Evolutionary conservation across 2,329 filamentous ascomycete genomes (phyloP).

Genomic region (Ophiostoma sp.): DNA sequence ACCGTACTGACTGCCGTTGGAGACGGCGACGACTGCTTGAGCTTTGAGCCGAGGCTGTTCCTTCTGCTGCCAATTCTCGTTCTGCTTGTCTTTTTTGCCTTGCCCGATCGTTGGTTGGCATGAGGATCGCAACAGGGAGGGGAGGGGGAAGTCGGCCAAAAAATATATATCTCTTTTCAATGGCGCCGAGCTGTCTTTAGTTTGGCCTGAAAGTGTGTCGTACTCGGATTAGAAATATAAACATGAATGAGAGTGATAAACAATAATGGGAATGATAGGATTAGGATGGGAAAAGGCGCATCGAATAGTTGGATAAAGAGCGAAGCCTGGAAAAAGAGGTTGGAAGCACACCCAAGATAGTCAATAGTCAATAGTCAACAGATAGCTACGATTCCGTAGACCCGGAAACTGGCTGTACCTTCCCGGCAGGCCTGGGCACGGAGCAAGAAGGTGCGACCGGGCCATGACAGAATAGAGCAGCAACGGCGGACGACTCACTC

Average conservation of each 20-base stretch:
- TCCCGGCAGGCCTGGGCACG: not conserved
- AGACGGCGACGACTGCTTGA: not conserved
- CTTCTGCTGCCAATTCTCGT: not conserved
- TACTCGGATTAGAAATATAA: not conserved
- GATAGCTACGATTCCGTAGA: not conserved
- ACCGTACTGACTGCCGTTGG: not conserved
- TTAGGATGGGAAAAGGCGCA: not conserved
- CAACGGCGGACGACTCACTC: not conserved
- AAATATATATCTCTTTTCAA: not conserved
- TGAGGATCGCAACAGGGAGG: not conserved
- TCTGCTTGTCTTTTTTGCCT: slow-evolving; percentile 3
- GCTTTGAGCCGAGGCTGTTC: not conserved
- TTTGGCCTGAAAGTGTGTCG: not conserved
- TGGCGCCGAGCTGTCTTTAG: not conserved
- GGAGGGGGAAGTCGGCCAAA: no score
- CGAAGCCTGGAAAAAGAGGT: not conserved
- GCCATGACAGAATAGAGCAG: not conserved
- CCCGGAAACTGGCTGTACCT: not conserved
- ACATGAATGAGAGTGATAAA: not conserved
- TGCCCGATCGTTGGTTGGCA: slow-evolving; percentile 8
- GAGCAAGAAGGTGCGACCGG: not conserved
- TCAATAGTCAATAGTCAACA: not conserved
- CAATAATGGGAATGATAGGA: not conserved
- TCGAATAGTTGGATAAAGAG: not conserved
- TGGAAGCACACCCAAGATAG: not conserved